Percentiles rank a stretch among this genome's conserved stretches.
phyloP scores from a whole-genome alignment of 2,329 filamentous ascomycete species.

The Trichophyton mentagrophytes region DNA sequence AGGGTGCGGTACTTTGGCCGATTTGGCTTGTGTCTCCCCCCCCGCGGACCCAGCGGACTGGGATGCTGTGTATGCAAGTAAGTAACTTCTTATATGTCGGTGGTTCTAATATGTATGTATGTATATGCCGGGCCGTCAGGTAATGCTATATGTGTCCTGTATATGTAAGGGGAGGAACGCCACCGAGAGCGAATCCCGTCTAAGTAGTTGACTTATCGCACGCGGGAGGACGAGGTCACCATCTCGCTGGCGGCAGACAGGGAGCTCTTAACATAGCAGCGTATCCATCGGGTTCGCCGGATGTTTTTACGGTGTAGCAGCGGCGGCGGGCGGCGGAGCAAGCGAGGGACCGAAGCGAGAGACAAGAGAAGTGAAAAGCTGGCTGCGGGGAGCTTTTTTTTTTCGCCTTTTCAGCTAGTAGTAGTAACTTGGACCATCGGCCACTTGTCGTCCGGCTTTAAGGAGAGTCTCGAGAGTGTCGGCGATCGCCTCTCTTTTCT shows the following conservation, averaged over 20 bases:
- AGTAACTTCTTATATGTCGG: too few species aligned
- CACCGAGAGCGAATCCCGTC: neutral
- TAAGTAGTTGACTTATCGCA: neutral
- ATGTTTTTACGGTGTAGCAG: neutral
- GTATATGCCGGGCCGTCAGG: neutral
- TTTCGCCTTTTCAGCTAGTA: neutral
- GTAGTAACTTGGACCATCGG: neutral
- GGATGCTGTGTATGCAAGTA: neutral
- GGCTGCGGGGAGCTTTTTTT: neutral
- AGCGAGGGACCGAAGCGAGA: too few species aligned
- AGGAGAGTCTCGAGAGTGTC: neutral
- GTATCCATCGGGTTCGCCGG: neutral
- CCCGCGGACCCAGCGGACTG: neutral
- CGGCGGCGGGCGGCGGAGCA: neutral
- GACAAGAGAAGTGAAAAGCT: neutral
- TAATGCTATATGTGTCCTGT: neutral
- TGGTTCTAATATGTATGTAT: neutral
- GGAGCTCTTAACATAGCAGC: neutral
- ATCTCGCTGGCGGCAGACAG: neutral
- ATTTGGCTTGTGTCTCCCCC: neutral
- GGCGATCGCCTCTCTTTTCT: too few species aligned
- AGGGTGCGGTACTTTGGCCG: too few species aligned
- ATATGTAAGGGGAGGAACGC: neutral
- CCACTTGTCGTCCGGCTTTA: neutral
- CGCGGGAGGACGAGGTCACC: neutral